Evolutionary conservation across 225 moss, liverwort and hornwort species (phyloP).

Genomic region (Sphagnum contortum): DNA sequence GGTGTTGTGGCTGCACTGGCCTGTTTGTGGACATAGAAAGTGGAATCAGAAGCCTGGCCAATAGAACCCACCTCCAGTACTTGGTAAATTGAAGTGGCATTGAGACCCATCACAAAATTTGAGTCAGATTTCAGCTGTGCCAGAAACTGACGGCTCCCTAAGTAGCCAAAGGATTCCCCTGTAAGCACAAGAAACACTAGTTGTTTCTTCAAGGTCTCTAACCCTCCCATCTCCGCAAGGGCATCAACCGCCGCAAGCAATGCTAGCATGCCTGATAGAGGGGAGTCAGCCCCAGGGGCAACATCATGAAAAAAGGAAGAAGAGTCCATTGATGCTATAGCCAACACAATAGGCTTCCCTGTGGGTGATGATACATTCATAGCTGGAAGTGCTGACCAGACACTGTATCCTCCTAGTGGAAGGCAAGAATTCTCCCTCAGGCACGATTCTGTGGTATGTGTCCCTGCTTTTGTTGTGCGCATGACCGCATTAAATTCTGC

Average conservation of each 20-base stretch:
- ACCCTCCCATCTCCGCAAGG: conserved; percentile 45
- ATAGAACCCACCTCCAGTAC: conserved; percentile 89
- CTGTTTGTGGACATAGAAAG: conserved; percentile 76
- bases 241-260: conserved; percentile 92
- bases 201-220: conserved; percentile 58
- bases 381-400: conserved; percentile 76
- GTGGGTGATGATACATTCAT: conserved; percentile 51
- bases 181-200: conserved; percentile 72
- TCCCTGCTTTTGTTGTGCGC: conserved; percentile 88
- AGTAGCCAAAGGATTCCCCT: conserved; percentile 91
- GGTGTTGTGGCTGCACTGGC: conserved; percentile 31
- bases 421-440: conserved; percentile 76
- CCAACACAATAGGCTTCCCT: conserved; percentile 59
- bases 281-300: conserved; percentile 81
- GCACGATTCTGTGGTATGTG: conserved; percentile 66
- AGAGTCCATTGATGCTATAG: conserved; percentile 86
- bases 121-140: conserved; percentile 52
- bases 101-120: conserved; percentile 50
- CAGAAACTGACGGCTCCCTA: conserved; percentile 93
- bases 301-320: conserved; percentile 83
- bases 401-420: conserved; percentile 90
- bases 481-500: conserved; percentile 75
- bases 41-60: conserved; percentile 57
- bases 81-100: conserved; percentile 51
- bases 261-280: conserved; percentile 82